A percentile compares a stretch with the other conserved stretches of the same genome.
Evolutionary conservation across 257 asterid species (phyloP).

Genomic region (Catharanthus roseus): DNA sequence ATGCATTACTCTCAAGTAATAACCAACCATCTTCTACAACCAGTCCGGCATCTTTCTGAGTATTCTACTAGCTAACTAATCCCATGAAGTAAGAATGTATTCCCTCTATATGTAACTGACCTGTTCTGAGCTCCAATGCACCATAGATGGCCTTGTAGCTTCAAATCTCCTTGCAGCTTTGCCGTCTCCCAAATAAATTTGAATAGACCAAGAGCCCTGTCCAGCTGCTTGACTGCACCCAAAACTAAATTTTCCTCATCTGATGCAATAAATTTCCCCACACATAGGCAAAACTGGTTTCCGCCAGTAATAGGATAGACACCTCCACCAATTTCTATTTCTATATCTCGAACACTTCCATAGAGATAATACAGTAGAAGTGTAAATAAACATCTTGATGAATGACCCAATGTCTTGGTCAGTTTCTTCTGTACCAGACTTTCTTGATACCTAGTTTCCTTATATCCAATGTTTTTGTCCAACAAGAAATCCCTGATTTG

Average conservation of each 20-base stretch:
- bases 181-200: slow-evolving; percentile 86
- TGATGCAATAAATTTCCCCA: slow-evolving; percentile 73
- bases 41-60: neutral
- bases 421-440: slow-evolving; percentile 67
- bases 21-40: neutral
- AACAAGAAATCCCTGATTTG: slow-evolving; percentile 65
- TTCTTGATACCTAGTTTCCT: slow-evolving; percentile 64
- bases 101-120: slow-evolving; percentile 56
- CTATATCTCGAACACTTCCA: slow-evolving; percentile 52
- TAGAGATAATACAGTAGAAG: slow-evolving; percentile 64
- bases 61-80: slow-evolving; percentile 20
- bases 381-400: slow-evolving; percentile 72
- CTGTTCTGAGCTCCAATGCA: slow-evolving; percentile 65
- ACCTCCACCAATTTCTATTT: slow-evolving; percentile 81
- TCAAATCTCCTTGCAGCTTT: slow-evolving; percentile 63
- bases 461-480: slow-evolving; percentile 69
- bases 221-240: slow-evolving; percentile 65
- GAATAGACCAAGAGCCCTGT: slow-evolving; percentile 64
- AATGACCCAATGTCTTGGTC: slow-evolving; percentile 58
- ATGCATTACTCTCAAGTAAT: neutral
- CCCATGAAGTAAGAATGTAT: slow-evolving; percentile 52
- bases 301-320: slow-evolving; percentile 37
- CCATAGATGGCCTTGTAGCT: slow-evolving; percentile 92
- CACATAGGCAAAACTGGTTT: slow-evolving; percentile 47
- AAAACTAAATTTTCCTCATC: slow-evolving; percentile 50